Evolutionary conservation across 345 rosid species (phyloP).

Genomic region (Corymbia maculata): DNA sequence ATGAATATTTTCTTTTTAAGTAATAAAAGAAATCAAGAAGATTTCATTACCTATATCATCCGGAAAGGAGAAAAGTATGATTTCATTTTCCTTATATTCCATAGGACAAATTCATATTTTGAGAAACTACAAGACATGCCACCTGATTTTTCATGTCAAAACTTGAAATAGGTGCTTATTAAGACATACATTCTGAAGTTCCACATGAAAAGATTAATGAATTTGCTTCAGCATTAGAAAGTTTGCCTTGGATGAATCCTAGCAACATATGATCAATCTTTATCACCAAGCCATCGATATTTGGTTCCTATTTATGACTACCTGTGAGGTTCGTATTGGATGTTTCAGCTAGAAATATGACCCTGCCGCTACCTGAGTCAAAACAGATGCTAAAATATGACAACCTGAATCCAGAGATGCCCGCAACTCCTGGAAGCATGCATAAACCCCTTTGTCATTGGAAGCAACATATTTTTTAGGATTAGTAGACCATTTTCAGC

Average conservation of each 20-base stretch:
- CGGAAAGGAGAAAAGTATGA: not conserved
- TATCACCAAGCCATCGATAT: not conserved
- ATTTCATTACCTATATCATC: not conserved
- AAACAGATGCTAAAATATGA: not conserved
- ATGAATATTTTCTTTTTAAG: not conserved
- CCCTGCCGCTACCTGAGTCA: not conserved
- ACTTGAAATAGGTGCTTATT: not conserved
- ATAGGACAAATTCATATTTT: not conserved
- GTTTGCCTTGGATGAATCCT: not conserved
- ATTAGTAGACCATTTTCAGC: constrained; percentile 54
- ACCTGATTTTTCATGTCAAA: not conserved
- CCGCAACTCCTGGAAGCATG: constrained; percentile 58
- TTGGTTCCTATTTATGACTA: not conserved
- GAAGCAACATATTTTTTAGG: constrained; percentile 55
- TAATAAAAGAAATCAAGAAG: not conserved
- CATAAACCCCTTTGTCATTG: constrained; percentile 67
- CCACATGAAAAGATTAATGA: not conserved
- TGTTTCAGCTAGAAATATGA: not conserved
- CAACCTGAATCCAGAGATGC: constrained; percentile 72
- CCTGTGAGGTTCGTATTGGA: not conserved
- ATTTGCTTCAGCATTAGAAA: not conserved
- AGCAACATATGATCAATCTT: not conserved
- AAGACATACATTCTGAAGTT: not conserved
- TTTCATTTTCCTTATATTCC: not conserved
- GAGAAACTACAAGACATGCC: not conserved